A percentile compares a stretch with the other conserved stretches of the same genome.
Evolutionary conservation across 345 rosid genomes (phyloP).

Genomic region (Carallia pectinifolia): DNA sequence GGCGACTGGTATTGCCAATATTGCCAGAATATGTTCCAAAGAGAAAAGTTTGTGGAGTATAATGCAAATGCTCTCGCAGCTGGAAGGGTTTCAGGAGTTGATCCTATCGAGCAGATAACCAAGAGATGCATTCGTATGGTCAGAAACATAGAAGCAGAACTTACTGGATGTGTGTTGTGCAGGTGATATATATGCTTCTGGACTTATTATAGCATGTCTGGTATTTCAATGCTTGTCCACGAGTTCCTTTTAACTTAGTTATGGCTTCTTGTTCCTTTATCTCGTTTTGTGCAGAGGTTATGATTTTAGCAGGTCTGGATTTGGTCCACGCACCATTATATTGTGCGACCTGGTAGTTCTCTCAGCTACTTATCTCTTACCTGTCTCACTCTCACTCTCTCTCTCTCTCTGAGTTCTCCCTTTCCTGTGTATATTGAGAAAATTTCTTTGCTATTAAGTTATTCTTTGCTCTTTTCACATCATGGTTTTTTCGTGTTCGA

Average conservation of each 20-base stretch:
- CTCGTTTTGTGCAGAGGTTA: conserved; percentile 53
- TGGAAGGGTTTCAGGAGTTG: conserved; percentile 81
- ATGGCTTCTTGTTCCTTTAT: neutral
- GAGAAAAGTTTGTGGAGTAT: conserved; percentile 64
- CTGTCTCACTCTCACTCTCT: too few species aligned
- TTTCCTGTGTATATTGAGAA: neutral
- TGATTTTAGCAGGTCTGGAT: conserved; percentile 64
- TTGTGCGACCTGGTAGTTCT: conserved; percentile 82
- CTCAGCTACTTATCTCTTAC: conserved; percentile 5
- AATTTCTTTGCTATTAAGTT: neutral
- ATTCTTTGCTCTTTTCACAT: neutral
- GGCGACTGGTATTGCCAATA: conserved; percentile 84
- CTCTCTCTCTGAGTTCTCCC: too few species aligned
- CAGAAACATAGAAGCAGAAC: conserved; percentile 55
- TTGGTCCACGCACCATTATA: conserved; percentile 78
- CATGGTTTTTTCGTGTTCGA: neutral
- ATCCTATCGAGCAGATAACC: conserved; percentile 75
- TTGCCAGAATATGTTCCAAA: conserved; percentile 58
- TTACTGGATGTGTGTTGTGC: conserved; percentile 85
- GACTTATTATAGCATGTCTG: conserved; percentile 11
- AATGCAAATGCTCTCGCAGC: conserved; percentile 84
- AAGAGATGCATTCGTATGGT: conserved; percentile 87
- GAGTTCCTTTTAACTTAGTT: conserved; percentile 1
- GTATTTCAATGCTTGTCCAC: neutral
- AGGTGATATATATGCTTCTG: conserved; percentile 41